Percentiles rank a stretch among this genome's conserved stretches.
phyloP scores from a whole-genome alignment of 257 asterid species.

The Asclepias syriaca region DNA sequence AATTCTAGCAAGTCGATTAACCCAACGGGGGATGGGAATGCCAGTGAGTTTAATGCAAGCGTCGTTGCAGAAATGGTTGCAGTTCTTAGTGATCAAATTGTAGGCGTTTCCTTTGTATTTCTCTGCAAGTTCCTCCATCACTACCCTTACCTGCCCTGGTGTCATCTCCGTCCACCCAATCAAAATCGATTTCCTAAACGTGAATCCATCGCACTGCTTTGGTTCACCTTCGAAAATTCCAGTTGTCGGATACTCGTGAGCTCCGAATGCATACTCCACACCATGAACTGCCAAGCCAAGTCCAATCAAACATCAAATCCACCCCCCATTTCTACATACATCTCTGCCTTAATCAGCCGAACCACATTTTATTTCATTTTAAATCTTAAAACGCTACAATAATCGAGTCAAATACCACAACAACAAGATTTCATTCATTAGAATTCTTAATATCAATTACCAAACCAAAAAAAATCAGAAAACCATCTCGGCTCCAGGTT shows the following conservation, averaged over 20 bases:
- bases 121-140: constrained; percentile 37
- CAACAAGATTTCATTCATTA: neutral
- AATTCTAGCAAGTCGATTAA: constrained; percentile 46
- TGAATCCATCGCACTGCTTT: constrained; percentile 42
- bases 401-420: neutral
- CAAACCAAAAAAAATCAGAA: too few relatives aligned
- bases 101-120: constrained; percentile 40
- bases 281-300: constrained; percentile 35
- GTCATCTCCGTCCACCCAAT: constrained; percentile 47
- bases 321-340: neutral
- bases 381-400: neutral
- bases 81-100: constrained; percentile 38
- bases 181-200: constrained; percentile 44
- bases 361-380: neutral
- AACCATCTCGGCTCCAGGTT: neutral
- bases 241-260: constrained; percentile 41
- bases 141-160: constrained; percentile 24
- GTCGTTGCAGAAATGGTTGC: constrained; percentile 49
- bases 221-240: constrained; percentile 56
- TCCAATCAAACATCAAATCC: neutral
- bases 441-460: neutral
- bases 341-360: neutral
- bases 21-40: constrained; percentile 42
- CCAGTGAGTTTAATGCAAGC: constrained; percentile 37
- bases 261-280: constrained; percentile 50